phyloP scores from a whole-genome alignment of 2,329 filamentous ascomycete genomes.

The Phaeosphaeria sp. region DNA sequence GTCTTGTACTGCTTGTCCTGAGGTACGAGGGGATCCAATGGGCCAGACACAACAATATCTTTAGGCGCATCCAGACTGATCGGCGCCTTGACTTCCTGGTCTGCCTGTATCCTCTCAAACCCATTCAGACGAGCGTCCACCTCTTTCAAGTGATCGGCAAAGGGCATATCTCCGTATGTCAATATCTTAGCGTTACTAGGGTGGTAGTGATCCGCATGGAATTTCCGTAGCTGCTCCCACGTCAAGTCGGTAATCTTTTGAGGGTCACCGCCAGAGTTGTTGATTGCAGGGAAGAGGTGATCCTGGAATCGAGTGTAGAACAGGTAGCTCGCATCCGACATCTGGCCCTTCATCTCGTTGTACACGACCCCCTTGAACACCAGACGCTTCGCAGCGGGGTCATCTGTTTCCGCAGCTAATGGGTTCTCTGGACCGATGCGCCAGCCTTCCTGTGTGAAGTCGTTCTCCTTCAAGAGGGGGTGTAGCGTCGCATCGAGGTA shows the following conservation, averaged over 20 bases:
- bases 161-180: constrained; percentile 92
- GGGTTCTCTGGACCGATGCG: constrained; percentile 92
- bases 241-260: constrained; percentile 96
- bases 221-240: constrained; percentile 84
- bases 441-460: constrained; percentile 98
- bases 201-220: constrained; percentile 93
- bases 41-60: constrained; percentile 76
- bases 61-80: constrained; percentile 73
- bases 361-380: constrained; percentile 99
- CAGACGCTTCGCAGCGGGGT: constrained; percentile 67
- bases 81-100: constrained; percentile 77
- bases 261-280: constrained; percentile 96
- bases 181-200: constrained; percentile 96
- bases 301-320: constrained; percentile 97
- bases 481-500: constrained; percentile 95
- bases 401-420: constrained; percentile 52
- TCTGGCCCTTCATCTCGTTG: constrained; percentile 99
- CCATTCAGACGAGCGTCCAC: constrained; percentile 75
- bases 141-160: constrained; percentile 80
- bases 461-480: constrained; percentile 85
- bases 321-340: constrained; percentile 95
- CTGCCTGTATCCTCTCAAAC: constrained; percentile 74
- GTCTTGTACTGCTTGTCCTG: constrained; percentile 91
- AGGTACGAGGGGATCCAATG: constrained; percentile 84
- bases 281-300: constrained; percentile 89